Base-by-base conservation (phyloP, 345 rosid species). In the Lepidium didymum region DNA sequence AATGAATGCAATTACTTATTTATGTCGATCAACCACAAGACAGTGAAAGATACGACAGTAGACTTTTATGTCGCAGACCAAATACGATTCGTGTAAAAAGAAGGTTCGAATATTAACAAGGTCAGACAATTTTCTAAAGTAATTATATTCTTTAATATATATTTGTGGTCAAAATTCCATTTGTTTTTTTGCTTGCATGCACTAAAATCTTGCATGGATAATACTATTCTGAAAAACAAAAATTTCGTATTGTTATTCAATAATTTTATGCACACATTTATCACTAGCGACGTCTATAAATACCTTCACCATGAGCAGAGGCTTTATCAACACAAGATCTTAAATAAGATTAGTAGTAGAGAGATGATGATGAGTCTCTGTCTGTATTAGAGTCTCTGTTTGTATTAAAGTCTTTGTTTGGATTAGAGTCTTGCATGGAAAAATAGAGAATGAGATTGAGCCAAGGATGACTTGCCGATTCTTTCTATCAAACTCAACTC, bases 401-500 rank as follows among this genome's bases (percentile, higher is more conserved):
- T 44, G 25, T 55, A 64, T 63, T 57, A 63, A 49, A 43, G 64
- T 72, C 52, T 72, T 56, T n/a, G n/a, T n/a, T 0, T 44, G 25
- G 55, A 64, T 63, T 57, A 63, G 56, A 43, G 64, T 72, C 52
- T 72, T 56, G 70, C 70, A 72, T 72, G 44, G 76, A 56, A 38
- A n/a, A 72, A 56, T 38, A 72, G 76, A 56, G 51, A 46, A 55
- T 56, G 76, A 64, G 49, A 44, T 23, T 64, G 76, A 72, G 70
- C 76, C 76, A 72, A 72, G 46, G 76, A 72, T 63, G 76, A 72
- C 70, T 72, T 72, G 76, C 76, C 76, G 70, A 43, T 13, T 29
- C 18, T 9, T 46, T 23, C 58, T 36, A 56, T 4, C 0, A 56
- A 62, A 23, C 31, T 53, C 23, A 62, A 35, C 1, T 25, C 27